phyloP scores from a whole-genome alignment of 305 asterid genomes.

The Fraxinus greggii region DNA sequence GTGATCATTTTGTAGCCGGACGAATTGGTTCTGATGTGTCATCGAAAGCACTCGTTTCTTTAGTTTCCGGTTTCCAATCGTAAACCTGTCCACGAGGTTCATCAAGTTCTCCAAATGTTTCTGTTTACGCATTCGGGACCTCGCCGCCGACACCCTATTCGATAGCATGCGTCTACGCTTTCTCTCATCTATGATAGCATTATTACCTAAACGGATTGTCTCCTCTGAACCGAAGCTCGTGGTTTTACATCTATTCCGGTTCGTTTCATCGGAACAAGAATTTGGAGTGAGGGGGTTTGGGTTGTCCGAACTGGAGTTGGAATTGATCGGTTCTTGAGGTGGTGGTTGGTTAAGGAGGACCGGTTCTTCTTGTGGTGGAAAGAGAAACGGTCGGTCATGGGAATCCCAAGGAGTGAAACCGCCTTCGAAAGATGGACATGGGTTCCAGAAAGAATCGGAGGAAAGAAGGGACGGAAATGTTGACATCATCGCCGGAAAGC shows the following conservation, averaged over 20 bases:
- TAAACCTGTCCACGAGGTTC: slow-evolving; percentile 59
- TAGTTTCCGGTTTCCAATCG: slow-evolving; percentile 50
- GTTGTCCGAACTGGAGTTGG: slow-evolving; percentile 56
- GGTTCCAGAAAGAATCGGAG: slow-evolving; percentile 36
- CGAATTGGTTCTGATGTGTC: slow-evolving; percentile 38
- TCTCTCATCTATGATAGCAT: slow-evolving; percentile 42
- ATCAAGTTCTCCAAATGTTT: slow-evolving; percentile 74
- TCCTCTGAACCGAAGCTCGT: slow-evolving; percentile 27
- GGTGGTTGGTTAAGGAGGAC: slow-evolving; percentile 19
- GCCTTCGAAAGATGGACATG: slow-evolving; percentile 47
- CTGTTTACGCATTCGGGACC: slow-evolving; percentile 88
- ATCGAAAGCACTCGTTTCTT: slow-evolving; percentile 53
- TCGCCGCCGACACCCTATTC: slow-evolving; percentile 84
- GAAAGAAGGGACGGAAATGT: slow-evolving; percentile 40
- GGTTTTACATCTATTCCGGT: slow-evolving; percentile 15
- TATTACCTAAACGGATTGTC: slow-evolving; percentile 17
- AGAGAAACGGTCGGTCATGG: slow-evolving; percentile 33
- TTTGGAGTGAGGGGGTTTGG: slow-evolving; percentile 24
- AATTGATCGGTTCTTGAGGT: slow-evolving; percentile 42
- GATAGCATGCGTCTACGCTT: slow-evolving; percentile 75
- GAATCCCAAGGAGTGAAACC: slow-evolving; percentile 52
- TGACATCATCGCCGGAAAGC: slow-evolving; percentile 56
- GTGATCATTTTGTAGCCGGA: slow-evolving; percentile 46
- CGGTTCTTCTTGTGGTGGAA: slow-evolving; percentile 28
- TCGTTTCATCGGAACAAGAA: slow-evolving; percentile 25